Evolutionary conservation across 495 filamentous ascomycete genomes (phyloP).

Genomic region (Daldinia concentrica): DNA sequence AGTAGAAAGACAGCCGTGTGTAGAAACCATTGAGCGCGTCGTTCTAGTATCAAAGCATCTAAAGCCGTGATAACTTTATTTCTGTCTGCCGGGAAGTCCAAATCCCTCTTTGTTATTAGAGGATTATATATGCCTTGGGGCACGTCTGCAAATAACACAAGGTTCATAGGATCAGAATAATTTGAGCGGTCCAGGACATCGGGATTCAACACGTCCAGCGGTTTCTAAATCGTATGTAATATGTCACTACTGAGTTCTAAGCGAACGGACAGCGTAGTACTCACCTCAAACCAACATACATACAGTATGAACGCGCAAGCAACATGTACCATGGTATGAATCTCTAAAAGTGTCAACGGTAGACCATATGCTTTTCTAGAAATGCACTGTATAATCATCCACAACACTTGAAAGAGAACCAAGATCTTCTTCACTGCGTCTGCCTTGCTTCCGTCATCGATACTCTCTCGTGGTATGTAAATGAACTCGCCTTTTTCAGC

Average conservation of each 20-base stretch:
- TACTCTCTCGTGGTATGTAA: neutral
- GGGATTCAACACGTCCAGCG: neutral
- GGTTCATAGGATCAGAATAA: too few species aligned
- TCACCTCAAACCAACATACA: slow-evolving; percentile 1
- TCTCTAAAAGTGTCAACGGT: neutral
- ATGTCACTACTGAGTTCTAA: neutral
- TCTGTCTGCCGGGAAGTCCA: too few species aligned
- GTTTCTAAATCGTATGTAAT: neutral
- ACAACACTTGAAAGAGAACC: neutral
- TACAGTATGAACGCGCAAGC: neutral
- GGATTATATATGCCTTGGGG: too few species aligned
- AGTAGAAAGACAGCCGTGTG: neutral
- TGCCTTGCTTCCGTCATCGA: slow-evolving; percentile 5
- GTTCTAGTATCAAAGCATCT: too few species aligned
- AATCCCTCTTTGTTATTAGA: too few species aligned
- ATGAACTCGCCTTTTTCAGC: neutral
- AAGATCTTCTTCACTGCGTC: neutral
- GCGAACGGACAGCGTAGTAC: neutral
- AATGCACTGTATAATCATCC: slow-evolving; percentile 1
- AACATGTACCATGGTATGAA: slow-evolving; percentile 10
- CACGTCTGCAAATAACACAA: too few species aligned
- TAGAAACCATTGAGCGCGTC: neutral
- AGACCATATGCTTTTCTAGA: neutral
- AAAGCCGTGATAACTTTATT: too few species aligned
- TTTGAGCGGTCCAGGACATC: neutral